These are phyloP conservation scores for Cylindricascospora bacillispora DNA, from an alignment of 1,139 yeast genomes.

Conservation along the genomic window DNA sequence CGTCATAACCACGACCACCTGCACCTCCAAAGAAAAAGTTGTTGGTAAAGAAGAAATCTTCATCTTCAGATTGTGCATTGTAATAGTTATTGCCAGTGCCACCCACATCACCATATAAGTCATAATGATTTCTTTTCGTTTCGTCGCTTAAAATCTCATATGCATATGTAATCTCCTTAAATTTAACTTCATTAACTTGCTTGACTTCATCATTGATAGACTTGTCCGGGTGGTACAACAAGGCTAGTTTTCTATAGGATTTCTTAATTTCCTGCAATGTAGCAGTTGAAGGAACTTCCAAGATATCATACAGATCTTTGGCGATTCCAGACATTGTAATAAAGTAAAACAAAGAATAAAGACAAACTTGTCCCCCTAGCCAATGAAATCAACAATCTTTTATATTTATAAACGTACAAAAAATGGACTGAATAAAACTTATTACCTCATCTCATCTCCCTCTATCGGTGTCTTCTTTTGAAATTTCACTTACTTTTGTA, in stretches of 20 bases:
- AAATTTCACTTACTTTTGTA: no score
- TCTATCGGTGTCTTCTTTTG: no score
- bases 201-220: conserved; percentile 49
- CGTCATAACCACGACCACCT: conserved; percentile 9
- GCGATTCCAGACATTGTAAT: conserved; percentile 5
- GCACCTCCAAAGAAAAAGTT: no score
- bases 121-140: conserved; percentile 41
- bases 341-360: not conserved
- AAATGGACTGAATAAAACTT: no score
- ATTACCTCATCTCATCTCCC: no score
- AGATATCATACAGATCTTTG: conserved; percentile 45
- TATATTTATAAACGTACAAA: no score
- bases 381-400: no score
- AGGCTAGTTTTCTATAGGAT: conserved; percentile 66
- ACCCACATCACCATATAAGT: conserved; percentile 36
- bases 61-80: no score
- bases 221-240: conserved; percentile 72
- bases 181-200: conserved; percentile 53
- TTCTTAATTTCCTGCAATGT: conserved; percentile 53
- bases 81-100: conserved; percentile 27
- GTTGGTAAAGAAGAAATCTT: conserved; percentile 50
- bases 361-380: not conserved
- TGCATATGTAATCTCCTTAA: conserved; percentile 67
- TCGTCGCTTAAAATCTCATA: conserved; percentile 66
- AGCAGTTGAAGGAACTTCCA: conserved; percentile 56